Evolutionary conservation across 306 rosid genomes (phyloP).

Genomic region (Vachellia pachyceras): DNA sequence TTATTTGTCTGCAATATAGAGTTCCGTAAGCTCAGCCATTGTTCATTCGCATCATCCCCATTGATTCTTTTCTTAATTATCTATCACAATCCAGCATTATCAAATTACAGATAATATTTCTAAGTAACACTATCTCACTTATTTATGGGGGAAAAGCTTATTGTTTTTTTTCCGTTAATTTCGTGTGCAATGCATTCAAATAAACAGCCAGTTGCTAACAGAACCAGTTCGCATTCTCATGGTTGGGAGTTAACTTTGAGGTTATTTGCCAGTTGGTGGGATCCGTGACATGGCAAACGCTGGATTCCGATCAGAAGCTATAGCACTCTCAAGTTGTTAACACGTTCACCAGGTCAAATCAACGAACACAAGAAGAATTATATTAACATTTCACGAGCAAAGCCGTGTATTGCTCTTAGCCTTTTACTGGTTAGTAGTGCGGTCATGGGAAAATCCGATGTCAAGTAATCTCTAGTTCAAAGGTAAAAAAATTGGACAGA

Average conservation of each 20-base stretch:
- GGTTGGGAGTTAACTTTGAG: neutral
- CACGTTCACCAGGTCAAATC: neutral
- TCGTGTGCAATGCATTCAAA: neutral
- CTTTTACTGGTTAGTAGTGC: neutral
- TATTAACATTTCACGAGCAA: neutral
- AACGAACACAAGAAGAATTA: too few relatives aligned
- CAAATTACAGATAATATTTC: neutral
- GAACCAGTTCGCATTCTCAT: neutral
- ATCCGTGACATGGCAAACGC: neutral
- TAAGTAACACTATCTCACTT: neutral
- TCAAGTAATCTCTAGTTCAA: neutral
- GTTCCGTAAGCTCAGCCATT: neutral
- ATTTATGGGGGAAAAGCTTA: neutral
- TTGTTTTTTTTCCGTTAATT: neutral
- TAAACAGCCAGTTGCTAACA: neutral
- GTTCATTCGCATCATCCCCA: neutral
- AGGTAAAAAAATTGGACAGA: neutral
- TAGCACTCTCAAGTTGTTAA: neutral
- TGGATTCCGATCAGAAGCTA: neutral
- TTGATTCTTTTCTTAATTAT: constrained; percentile 2
- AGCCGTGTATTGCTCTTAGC: neutral
- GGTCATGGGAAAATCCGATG: constrained; percentile 21
- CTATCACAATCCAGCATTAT: neutral
- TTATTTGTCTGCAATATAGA: neutral
- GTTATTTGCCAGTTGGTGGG: neutral